Conservation (phyloP, 208 protist genomes). For the Phytomonas sp. region DNA sequence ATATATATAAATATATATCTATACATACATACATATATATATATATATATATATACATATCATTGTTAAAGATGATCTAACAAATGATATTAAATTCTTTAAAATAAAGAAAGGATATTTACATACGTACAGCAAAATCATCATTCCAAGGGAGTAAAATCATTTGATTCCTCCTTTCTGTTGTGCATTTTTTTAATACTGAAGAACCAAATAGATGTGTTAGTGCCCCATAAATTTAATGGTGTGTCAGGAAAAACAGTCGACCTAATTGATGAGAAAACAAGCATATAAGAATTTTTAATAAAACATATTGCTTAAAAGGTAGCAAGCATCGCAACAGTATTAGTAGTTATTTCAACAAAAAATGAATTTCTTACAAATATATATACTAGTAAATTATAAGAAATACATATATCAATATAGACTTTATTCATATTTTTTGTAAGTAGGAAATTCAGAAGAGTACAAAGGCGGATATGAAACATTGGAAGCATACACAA, state of each 20-base stretch:
- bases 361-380: not conserved
- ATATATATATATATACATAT: not conserved
- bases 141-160: constrained; percentile 3
- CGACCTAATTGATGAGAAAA: not conserved
- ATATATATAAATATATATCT: not conserved
- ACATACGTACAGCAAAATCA: constrained; percentile 4
- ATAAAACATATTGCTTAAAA: not conserved
- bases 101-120: not conserved
- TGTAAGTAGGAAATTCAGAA: not conserved
- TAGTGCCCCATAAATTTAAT: not conserved
- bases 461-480: not conserved
- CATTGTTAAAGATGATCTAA: not conserved
- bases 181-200: not conserved
- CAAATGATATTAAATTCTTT: not conserved
- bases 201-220: constrained; percentile 3
- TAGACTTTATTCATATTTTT: not conserved
- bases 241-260: not conserved
- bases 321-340: not conserved
- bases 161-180: not conserved
- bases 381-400: not conserved
- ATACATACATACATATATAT: not conserved
- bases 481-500: not conserved
- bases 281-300: not conserved
- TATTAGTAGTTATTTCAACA: not conserved
- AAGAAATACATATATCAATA: not conserved